These are phyloP conservation scores for Acacia crassicarpa DNA, from an alignment of 306 rosid species.

Conservation along the genomic window DNA sequence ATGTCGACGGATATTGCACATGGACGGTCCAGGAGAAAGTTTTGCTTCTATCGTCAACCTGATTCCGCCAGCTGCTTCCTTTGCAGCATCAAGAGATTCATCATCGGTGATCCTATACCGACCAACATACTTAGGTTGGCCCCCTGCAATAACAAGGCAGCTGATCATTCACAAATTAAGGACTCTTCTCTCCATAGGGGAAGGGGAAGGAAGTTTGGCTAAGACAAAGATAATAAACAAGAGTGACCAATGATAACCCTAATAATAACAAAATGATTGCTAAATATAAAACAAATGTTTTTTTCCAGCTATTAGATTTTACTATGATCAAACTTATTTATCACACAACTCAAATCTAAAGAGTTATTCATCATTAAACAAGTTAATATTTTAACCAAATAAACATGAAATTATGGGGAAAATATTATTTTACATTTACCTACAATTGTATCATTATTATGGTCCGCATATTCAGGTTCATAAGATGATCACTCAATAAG, in stretches of 20 bases:
- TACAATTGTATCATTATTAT: not conserved
- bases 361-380: not conserved
- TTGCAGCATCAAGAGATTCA: slow-evolving; percentile 81
- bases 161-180: slow-evolving; percentile 14
- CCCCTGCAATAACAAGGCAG: slow-evolving; percentile 53
- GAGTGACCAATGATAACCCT: not conserved
- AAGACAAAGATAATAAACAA: not conserved
- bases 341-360: not conserved
- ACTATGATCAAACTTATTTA: not conserved
- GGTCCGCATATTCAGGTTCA: not conserved
- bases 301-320: not conserved
- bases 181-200: not conserved
- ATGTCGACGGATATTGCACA: slow-evolving; percentile 86
- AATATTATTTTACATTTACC: not conserved
- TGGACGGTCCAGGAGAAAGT: slow-evolving; percentile 98
- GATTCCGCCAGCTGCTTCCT: slow-evolving; percentile 91
- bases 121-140: slow-evolving; percentile 71
- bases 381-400: not conserved
- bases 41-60: slow-evolving; percentile 85
- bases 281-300: not conserved
- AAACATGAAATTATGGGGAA: not conserved
- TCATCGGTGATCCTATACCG: slow-evolving; percentile 82
- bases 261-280: not conserved
- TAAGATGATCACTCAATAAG: not conserved
- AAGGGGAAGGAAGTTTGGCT: not conserved